Base-by-base conservation (phyloP, 352 stramenopile species). In the Globisporangium polare region DNA sequence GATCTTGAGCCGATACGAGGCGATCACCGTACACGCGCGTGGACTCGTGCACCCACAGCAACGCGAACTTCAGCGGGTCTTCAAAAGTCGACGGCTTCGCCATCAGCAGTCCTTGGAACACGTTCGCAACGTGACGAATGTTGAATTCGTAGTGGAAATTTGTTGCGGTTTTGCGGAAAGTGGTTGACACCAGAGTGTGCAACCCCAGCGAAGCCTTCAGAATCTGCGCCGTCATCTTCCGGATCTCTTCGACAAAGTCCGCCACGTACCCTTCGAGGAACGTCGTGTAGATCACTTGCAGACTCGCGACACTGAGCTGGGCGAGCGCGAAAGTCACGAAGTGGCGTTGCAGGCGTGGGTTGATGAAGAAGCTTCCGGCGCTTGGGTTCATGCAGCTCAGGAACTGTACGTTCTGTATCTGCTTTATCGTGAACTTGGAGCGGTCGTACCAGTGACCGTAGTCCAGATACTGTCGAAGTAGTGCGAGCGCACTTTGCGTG, bases 111-210 rank as follows among this genome's bases (percentile, higher is more conserved):
- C 95, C 95, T 70, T 98, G 94, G 56, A 99, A 98, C 4, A 99
- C 90, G 59, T 97, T 98, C 8, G 83, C 88, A 3, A 99, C 71
- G 67, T 99, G 91, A 8, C 96, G 87, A 55, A 98, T 97, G 69
- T 98, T 98, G 69, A 98, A 99, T 56, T 99, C 94, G 66, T 98
- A 99, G 70, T 99, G 95, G 60, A 98, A 99, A 52, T 99, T 98
- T 5, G 83, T 78, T 0, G 95, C 95, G 0, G 94, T 98, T 70
- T 98, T 98, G 10, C 90, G 75, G 67, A 98, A 95, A 2, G 80
- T 86, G 9, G 68, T 61, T 1, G 74, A 72, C 0, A 98, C 74
- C 53, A 95, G 80, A 1, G 77, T 63, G 56, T 99, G 96, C 15
- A 99, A 68, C 12, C 88, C 90, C 15, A 98, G 75, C 35, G 95